phyloP scores from a whole-genome alignment of 208 protist species.

The Strigomonas galati region DNA sequence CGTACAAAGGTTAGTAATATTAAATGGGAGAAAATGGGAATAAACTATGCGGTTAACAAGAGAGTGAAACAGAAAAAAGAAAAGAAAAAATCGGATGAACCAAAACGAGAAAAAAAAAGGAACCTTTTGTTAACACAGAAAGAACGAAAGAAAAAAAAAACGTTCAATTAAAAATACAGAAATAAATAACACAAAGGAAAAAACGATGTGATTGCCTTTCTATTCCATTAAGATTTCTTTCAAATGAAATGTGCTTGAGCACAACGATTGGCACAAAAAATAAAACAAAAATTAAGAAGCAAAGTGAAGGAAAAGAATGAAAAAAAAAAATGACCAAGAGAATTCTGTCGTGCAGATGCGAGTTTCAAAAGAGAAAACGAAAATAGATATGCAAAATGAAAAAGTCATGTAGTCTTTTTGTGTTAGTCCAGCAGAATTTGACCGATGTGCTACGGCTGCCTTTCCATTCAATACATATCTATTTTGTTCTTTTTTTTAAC shows the following conservation, averaged over 20 bases:
- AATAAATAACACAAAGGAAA: slow-evolving; percentile 10
- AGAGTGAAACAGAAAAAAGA: background rate
- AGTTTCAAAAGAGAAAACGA: background rate
- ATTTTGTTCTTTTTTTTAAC: background rate
- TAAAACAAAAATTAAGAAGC: slow-evolving; percentile 10
- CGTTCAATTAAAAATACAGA: slow-evolving; percentile 4
- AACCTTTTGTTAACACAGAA: background rate
- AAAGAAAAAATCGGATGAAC: background rate
- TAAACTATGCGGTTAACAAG: background rate
- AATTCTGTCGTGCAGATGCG: no score
- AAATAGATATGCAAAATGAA: background rate
- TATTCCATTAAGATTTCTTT: background rate
- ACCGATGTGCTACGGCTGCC: background rate
- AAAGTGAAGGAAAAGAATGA: slow-evolving; percentile 6
- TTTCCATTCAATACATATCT: background rate
- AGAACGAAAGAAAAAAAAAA: slow-evolving; percentile 9
- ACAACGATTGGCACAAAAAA: slow-evolving; percentile 11
- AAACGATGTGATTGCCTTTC: background rate
- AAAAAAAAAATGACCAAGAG: slow-evolving; percentile 16
- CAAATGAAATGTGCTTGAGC: background rate
- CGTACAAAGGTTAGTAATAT: no score
- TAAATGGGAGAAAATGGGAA: background rate
- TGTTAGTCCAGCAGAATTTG: background rate
- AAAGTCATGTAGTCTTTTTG: background rate
- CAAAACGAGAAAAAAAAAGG: background rate